Evolutionary conservation across 176 grass and related monocot species (phyloP).

Genomic region (Lolium multiflorum): DNA sequence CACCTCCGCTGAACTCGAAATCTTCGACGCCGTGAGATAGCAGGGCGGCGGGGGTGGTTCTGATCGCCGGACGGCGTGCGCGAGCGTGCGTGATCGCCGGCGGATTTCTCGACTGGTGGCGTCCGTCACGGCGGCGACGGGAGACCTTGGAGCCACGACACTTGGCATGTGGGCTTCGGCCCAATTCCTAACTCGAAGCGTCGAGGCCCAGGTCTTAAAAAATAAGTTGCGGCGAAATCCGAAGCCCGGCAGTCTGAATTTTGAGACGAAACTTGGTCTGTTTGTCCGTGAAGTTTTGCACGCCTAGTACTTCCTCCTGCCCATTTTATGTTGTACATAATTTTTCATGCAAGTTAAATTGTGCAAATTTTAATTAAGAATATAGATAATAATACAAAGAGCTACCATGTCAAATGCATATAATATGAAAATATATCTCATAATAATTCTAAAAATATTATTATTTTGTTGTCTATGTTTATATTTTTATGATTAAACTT

Average conservation of each 20-base stretch:
- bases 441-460: no score
- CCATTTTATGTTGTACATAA: no score
- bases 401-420: no score
- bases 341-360: no score
- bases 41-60: neutral
- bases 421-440: no score
- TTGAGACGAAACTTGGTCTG: neutral
- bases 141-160: neutral
- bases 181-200: neutral
- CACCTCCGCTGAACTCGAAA: neutral
- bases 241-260: neutral
- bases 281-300: no score
- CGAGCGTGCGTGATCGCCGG: no score
- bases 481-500: no score
- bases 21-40: neutral
- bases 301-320: no score
- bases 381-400: no score
- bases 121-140: neutral
- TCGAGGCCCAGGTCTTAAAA: neutral
- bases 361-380: no score
- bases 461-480: no score
- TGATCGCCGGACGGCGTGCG: neutral
- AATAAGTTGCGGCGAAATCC: neutral
- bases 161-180: neutral
- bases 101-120: neutral